Evolutionary conservation across 179 eudicot genomes (phyloP).

Genomic region (Heliamphora pulchella): DNA sequence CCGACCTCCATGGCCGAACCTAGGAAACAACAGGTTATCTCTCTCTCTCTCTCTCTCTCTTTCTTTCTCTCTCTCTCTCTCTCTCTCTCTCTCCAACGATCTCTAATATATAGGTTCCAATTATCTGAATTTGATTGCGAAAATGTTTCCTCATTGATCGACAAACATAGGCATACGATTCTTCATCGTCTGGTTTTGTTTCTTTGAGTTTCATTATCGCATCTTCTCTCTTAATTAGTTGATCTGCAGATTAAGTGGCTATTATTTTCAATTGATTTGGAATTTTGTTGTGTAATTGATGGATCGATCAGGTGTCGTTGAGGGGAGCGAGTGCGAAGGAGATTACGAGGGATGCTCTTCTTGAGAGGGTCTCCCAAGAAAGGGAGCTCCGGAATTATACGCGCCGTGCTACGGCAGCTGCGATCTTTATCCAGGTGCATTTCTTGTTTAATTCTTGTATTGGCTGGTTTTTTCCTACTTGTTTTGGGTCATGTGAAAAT

Average conservation of each 20-base stretch:
- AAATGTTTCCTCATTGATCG: background rate
- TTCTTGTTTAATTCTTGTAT: background rate
- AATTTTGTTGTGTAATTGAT: constrained; percentile 7
- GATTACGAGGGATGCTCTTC: constrained; percentile 66
- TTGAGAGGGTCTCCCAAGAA: constrained; percentile 67
- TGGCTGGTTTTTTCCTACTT: background rate
- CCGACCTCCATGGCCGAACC: constrained; percentile 45
- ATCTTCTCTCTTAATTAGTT: background rate
- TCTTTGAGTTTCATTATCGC: background rate
- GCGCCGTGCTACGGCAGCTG: constrained; percentile 58
- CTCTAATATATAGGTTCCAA: background rate
- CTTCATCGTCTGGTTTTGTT: background rate
- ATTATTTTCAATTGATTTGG: background rate
- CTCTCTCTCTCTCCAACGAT: no score
- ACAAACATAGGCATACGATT: background rate
- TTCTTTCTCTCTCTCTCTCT: no score
- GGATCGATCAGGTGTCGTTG: constrained; percentile 54
- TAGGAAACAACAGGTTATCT: constrained; percentile 42
- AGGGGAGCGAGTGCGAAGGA: constrained; percentile 84
- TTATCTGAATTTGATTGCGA: background rate
- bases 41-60: background rate
- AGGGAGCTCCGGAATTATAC: constrained; percentile 74
- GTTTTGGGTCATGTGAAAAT: background rate
- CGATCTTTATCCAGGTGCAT: constrained; percentile 65
- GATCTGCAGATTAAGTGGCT: background rate